Conservation (phyloP, 441 rosid species). For the Euphorbia celastroides region DNA sequence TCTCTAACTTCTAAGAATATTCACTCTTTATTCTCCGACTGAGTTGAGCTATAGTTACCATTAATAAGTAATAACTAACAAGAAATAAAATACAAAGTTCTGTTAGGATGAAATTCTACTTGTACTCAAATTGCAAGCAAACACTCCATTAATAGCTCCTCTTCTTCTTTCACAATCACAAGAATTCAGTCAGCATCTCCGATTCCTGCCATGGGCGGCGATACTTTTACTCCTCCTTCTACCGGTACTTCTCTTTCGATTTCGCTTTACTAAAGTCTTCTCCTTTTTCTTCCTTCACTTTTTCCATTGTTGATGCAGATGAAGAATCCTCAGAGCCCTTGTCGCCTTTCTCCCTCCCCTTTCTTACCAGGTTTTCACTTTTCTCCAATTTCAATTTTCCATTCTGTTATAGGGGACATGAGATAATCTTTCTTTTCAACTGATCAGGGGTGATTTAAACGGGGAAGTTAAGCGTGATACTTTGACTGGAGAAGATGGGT, state of each 20-base stretch:
- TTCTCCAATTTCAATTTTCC: neutral
- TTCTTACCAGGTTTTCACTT: constrained; percentile 10
- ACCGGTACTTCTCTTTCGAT: neutral
- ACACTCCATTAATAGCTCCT: neutral
- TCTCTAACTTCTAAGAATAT: too few relatives aligned
- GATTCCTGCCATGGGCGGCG: constrained; percentile 41
- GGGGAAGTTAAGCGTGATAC: constrained; percentile 17
- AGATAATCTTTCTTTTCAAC: neutral
- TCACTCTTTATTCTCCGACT: too few relatives aligned
- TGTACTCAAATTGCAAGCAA: too few relatives aligned
- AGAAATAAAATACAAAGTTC: too few relatives aligned
- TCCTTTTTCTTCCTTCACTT: neutral
- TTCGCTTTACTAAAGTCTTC: neutral
- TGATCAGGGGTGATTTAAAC: constrained; percentile 19
- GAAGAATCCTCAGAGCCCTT: constrained; percentile 14
- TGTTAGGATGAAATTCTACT: too few relatives aligned
- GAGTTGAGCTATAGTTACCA: too few relatives aligned
- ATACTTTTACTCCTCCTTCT: neutral
- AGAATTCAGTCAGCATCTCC: neutral
- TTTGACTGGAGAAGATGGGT: constrained; percentile 5
- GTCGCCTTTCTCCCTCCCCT: neutral
- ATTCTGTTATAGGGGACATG: neutral
- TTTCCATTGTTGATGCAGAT: constrained; percentile 1
- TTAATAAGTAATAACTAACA: too few relatives aligned
- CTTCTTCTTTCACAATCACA: too few relatives aligned